Base-by-base conservation (phyloP, 164 flowering plant genomes). In the Warburgia ugandensis region DNA sequence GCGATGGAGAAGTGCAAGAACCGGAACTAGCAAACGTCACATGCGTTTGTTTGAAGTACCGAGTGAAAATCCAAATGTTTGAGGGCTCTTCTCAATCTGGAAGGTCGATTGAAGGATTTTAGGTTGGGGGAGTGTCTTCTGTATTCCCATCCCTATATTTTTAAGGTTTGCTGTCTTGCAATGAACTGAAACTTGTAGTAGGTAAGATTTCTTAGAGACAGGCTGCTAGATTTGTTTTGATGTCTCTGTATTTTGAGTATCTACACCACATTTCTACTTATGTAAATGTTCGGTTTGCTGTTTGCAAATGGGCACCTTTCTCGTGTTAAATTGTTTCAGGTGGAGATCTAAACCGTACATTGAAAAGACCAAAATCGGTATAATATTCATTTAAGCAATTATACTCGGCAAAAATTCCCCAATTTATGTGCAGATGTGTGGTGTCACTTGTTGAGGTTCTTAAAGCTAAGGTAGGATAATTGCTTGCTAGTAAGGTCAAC, bases 1-100 rank as follows among this genome's bases (percentile, higher is more conserved):
- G 83, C 85, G 45, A 76, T 72, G 77, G 81, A 78, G 72, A 78
- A 79, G 55, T 73, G 77, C 77, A 80, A 73, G 60, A 71, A 61
- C 48, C 63, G 66, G 19, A 67, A 69, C 68, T 77, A 75, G 73
- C 25, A 13, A 5, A 12, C 8, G 59, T 35, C 32, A 38, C 25
- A 37, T 6, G 29, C 30, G n/a, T n/a, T n/a, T n/a, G n/a, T n/a
- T n/a, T n/a, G n/a, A n/a, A n/a, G n/a, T 13, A 22, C 38, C 40
- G 33, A 13, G 17, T 20, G 32, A 25, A 8, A 25, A 22, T 35
- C 37, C 39, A 52, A 50, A 10, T 32, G 4, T 31, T 13, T 17
- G 32, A 55, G 53, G n/a, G n/a, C n/a, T 23, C 37, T 54, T 17
- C 43, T 33, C n/a, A 23, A 50, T 27, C 17, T 20, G 35, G 30